Evolutionary conservation across 192 early-diverging fungal genomes (phyloP).

Genomic region (Coemansia asiatica): DNA sequence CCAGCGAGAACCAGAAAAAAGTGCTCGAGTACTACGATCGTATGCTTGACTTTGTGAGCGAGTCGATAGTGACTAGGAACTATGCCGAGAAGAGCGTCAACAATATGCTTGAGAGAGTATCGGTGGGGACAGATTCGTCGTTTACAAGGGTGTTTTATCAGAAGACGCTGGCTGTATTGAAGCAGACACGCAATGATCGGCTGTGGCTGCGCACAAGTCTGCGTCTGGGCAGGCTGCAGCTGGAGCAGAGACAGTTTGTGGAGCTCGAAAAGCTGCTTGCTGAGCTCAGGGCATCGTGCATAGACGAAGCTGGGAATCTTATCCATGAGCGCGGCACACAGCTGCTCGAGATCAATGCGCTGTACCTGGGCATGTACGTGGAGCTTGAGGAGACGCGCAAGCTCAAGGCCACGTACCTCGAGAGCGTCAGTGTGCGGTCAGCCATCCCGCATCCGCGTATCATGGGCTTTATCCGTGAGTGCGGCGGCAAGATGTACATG

Average conservation of each 20-base stretch:
- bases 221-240: slow-evolving; percentile 32
- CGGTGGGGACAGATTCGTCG: slow-evolving; percentile 4
- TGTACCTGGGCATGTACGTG: slow-evolving; percentile 97
- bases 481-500: slow-evolving; percentile 99
- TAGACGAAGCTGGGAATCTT: slow-evolving; percentile 17
- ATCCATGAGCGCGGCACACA: slow-evolving; percentile 89
- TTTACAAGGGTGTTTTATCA: slow-evolving; percentile 30
- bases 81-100: slow-evolving; percentile 54
- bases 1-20: not conserved
- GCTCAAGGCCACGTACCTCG: slow-evolving; percentile 88
- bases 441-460: slow-evolving; percentile 95
- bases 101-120: slow-evolving; percentile 44
- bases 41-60: slow-evolving; percentile 40
- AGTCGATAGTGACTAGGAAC: slow-evolving; percentile 27
- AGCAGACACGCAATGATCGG: slow-evolving; percentile 38
- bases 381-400: slow-evolving; percentile 83
- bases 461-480: slow-evolving; percentile 96
- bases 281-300: slow-evolving; percentile 22
- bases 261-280: slow-evolving; percentile 21
- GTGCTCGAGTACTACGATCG: slow-evolving; percentile 22
- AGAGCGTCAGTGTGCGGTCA: slow-evolving; percentile 83
- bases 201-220: slow-evolving; percentile 48
- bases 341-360: slow-evolving; percentile 87
- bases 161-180: slow-evolving; percentile 30
- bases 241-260: slow-evolving; percentile 28